phyloP scores from a whole-genome alignment of 176 grass and related monocot species.

The Triticum timopheevii region DNA sequence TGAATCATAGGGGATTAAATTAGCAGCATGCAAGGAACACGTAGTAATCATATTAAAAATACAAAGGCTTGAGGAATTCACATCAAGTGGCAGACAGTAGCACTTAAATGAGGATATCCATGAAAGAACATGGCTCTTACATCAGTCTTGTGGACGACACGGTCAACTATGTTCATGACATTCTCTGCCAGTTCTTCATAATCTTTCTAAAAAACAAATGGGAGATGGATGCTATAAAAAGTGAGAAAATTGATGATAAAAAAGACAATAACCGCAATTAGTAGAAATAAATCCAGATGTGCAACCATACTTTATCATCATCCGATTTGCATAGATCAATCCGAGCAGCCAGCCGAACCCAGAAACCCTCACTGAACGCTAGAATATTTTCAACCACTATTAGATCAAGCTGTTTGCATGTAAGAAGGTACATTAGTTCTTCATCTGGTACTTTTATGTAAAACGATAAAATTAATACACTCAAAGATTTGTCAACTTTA shows the following conservation, averaged over 20 bases:
- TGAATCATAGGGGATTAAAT: constrained; percentile 40
- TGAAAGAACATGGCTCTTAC: constrained; percentile 44
- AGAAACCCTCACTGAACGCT: constrained; percentile 76
- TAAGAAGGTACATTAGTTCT: constrained; percentile 31
- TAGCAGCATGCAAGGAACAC: constrained; percentile 7
- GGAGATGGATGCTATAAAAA: not conserved
- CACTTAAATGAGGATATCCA: not conserved
- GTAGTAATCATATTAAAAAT: not conserved
- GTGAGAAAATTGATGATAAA: not conserved
- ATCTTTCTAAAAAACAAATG: constrained; percentile 60
- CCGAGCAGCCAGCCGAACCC: constrained; percentile 79
- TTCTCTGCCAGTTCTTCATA: constrained; percentile 82
- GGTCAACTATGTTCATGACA: constrained; percentile 88
- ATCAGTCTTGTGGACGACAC: constrained; percentile 92
- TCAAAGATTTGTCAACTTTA: not conserved
- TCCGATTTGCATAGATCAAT: constrained; percentile 86
- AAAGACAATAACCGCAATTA: not conserved
- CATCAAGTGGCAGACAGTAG: not conserved
- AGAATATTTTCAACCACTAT: constrained; percentile 95
- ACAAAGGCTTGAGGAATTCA: not conserved
- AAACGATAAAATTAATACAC: not conserved
- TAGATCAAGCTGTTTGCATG: constrained; percentile 75
- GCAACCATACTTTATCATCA: constrained; percentile 93
- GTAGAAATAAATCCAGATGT: constrained; percentile 29
- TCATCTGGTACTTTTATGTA: not conserved